These are phyloP conservation scores for Debaryomyces prosopidis DNA, from an alignment of 805 yeast genomes.

Conservation along the genomic window DNA sequence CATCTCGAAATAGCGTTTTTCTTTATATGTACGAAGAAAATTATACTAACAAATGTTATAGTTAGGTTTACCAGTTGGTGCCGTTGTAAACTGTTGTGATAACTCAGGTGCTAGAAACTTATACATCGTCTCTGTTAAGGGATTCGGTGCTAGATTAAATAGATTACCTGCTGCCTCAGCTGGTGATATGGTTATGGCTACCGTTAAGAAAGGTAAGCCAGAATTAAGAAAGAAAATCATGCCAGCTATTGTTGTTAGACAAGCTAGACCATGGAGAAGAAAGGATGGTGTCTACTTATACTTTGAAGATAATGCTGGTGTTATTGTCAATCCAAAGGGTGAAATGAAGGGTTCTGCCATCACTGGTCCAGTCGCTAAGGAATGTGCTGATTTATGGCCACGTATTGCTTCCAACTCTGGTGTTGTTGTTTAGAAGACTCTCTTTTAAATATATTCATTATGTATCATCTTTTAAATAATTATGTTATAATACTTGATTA, in stretches of 20 bases:
- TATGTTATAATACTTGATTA: neutral
- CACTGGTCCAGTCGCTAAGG: conserved; percentile 99
- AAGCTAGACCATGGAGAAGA: conserved; percentile 99
- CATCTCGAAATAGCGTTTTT: neutral
- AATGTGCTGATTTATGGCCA: conserved; percentile 99
- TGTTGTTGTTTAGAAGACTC: conserved; percentile 88
- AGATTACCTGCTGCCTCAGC: conserved; percentile 99
- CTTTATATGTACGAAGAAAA: neutral
- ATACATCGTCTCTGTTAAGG: conserved; percentile 98
- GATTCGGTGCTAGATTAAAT: conserved; percentile 99
- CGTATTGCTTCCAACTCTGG: conserved; percentile 99
- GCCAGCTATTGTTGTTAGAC: conserved; percentile 99
- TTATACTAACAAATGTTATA: conserved; percentile 37
- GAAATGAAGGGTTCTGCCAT: conserved; percentile 99
- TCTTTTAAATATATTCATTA: conserved; percentile 1
- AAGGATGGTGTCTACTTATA: conserved; percentile 99
- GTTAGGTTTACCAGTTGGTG: conserved; percentile 99
- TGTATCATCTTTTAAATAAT: conserved; percentile 3
- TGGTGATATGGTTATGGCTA: conserved; percentile 99
- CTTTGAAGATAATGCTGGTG: conserved; percentile 99
- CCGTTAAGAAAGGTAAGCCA: conserved; percentile 99
- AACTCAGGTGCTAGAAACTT: conserved; percentile 99
- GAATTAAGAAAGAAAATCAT: conserved; percentile 99
- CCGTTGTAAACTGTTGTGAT: conserved; percentile 99
- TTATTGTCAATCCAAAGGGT: conserved; percentile 99